These are phyloP conservation scores for Tephrocybe sp. DNA, from an alignment of 768 basidiomycete species.

Conservation along the genomic window DNA sequence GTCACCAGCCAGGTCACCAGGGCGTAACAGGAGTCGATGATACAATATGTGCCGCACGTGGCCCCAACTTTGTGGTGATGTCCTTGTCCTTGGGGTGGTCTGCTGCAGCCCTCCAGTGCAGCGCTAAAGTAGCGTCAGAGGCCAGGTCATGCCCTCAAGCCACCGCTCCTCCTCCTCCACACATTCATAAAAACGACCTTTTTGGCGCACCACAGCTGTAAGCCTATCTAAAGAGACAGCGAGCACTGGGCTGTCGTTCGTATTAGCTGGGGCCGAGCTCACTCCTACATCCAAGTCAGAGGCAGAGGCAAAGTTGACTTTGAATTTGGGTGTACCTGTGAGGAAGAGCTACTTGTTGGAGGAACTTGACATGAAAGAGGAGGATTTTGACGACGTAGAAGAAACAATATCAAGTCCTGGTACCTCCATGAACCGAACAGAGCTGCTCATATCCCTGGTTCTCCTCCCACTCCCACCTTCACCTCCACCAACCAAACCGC, in stretches of 20 bases:
- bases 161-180: slow-evolving; percentile 1
- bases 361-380: slow-evolving; percentile 1
- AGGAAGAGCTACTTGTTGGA: neutral
- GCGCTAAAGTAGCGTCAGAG: neutral
- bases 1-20: neutral
- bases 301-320: no score
- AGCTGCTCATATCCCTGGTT: no score
- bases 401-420: neutral
- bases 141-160: neutral
- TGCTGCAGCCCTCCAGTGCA: no score
- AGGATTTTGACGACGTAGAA: neutral
- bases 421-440: no score
- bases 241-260: slow-evolving; percentile 32
- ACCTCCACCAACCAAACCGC: no score
- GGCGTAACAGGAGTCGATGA: neutral
- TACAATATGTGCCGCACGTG: no score
- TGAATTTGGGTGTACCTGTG: no score
- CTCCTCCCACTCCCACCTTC: no score
- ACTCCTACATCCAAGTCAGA: slow-evolving; percentile 35
- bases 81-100: no score
- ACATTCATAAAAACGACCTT: slow-evolving; percentile 5
- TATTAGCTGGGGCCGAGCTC: slow-evolving; percentile 46
- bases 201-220: slow-evolving; percentile 25
- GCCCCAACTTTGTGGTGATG: no score
- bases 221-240: slow-evolving; percentile 21